These are phyloP conservation scores for Chaetomium tenue DNA, from an alignment of 495 filamentous ascomycete species.

Conservation along the genomic window DNA sequence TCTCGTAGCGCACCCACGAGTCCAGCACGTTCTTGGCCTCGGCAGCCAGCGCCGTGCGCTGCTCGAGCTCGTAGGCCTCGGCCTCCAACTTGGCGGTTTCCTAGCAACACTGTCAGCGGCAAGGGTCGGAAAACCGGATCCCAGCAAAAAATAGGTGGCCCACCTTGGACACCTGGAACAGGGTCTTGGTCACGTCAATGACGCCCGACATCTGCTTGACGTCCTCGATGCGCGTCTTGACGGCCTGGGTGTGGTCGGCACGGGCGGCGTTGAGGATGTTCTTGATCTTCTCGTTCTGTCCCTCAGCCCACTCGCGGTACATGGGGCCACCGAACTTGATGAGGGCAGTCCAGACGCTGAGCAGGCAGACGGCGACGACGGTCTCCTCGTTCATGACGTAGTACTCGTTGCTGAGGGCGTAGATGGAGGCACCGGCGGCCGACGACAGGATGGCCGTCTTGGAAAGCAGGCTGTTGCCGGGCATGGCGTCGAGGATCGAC, in stretches of 20 bases:
- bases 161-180: slow-evolving; percentile 98
- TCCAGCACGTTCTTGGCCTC: slow-evolving; percentile 96
- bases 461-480: slow-evolving; percentile 79
- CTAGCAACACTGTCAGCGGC: slow-evolving; percentile 47
- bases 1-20: slow-evolving; percentile 97
- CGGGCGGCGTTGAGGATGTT: slow-evolving; percentile 89
- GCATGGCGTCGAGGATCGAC: slow-evolving; percentile 86
- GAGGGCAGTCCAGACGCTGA: slow-evolving; percentile 84
- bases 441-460: slow-evolving; percentile 97
- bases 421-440: slow-evolving; percentile 82
- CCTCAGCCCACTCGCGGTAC: slow-evolving; percentile 89
- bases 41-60: slow-evolving; percentile 79
- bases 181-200: slow-evolving; percentile 90
- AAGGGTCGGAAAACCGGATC: neutral
- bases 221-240: slow-evolving; percentile 87
- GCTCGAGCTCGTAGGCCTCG: slow-evolving; percentile 93
- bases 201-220: slow-evolving; percentile 90
- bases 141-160: slow-evolving; percentile 10
- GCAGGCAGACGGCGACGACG: slow-evolving; percentile 81
- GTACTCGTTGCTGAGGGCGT: slow-evolving; percentile 98
- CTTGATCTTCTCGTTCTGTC: slow-evolving; percentile 82
- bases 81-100: slow-evolving; percentile 96
- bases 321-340: slow-evolving; percentile 88
- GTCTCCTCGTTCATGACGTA: slow-evolving; percentile 99
- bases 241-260: slow-evolving; percentile 90